phyloP scores from a whole-genome alignment of 2,329 filamentous ascomycete genomes.

The Ilyonectria robusta region DNA sequence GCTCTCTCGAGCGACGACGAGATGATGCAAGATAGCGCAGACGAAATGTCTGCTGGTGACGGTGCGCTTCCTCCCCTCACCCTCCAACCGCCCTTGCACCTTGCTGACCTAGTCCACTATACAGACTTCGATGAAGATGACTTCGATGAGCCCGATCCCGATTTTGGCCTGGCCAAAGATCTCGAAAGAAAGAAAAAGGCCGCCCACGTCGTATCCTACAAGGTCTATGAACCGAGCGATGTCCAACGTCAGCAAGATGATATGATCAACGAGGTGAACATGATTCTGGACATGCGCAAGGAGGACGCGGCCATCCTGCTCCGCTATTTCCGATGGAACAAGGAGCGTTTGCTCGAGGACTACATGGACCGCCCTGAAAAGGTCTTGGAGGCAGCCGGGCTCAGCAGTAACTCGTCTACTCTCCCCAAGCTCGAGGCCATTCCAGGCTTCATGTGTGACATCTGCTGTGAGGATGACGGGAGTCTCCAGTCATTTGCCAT shows the following conservation, averaged over 20 bases:
- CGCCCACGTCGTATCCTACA: slow-evolving; percentile 87
- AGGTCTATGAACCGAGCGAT: slow-evolving; percentile 83
- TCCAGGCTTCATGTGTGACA: slow-evolving; percentile 89
- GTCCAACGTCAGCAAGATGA: slow-evolving; percentile 89
- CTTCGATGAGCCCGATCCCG: slow-evolving; percentile 70
- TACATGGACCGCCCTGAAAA: slow-evolving; percentile 93
- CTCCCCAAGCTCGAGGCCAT: slow-evolving; percentile 79
- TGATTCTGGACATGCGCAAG: slow-evolving; percentile 88
- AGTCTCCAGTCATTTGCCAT: slow-evolving; percentile 89
- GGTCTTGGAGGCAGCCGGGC: slow-evolving; percentile 86
- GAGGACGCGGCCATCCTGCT: slow-evolving; percentile 93
- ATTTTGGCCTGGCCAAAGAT: slow-evolving; percentile 71
- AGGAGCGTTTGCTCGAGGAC: slow-evolving; percentile 92
- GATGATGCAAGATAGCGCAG: slow-evolving; percentile 83
- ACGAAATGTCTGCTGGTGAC: slow-evolving; percentile 71
- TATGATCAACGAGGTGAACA: slow-evolving; percentile 90
- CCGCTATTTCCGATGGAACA: slow-evolving; percentile 94
- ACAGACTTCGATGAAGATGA: slow-evolving; percentile 72
- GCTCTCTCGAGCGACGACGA: slow-evolving; percentile 82
- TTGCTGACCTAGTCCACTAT: slow-evolving; percentile 33
- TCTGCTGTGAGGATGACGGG: slow-evolving; percentile 91
- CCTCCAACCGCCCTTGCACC: slow-evolving; percentile 16
- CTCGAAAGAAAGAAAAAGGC: slow-evolving; percentile 79
- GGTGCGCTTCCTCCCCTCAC: slow-evolving; percentile 53
- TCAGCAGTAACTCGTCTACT: slow-evolving; percentile 75